Percentiles rank a stretch among this genome's conserved stretches.
Evolutionary conservation across 1,139 yeast species (phyloP).

Genomic region (Yamadazyma aaseri): DNA sequence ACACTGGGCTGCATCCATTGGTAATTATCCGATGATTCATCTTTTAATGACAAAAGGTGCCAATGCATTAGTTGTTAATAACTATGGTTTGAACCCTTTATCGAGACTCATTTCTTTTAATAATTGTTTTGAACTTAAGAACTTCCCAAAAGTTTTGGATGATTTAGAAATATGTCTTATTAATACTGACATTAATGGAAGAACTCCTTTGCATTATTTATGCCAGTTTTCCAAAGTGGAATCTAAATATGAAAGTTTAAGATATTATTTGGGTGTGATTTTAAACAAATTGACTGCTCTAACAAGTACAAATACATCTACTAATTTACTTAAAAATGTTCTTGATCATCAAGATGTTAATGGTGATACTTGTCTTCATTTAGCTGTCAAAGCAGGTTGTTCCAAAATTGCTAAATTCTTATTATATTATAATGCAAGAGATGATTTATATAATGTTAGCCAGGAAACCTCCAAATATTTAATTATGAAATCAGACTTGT

Average conservation of each 20-base stretch:
- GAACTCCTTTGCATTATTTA: constrained; percentile 73
- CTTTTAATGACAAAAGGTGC: constrained; percentile 72
- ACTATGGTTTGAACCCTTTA: constrained; percentile 78
- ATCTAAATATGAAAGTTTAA: constrained; percentile 45
- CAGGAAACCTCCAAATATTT: constrained; percentile 39
- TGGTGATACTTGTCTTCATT: constrained; percentile 68
- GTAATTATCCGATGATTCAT: constrained; percentile 70
- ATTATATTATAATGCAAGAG: constrained; percentile 47
- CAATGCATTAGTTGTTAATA: constrained; percentile 70
- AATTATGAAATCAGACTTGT: constrained; percentile 25
- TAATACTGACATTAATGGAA: constrained; percentile 68
- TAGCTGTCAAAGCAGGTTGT: constrained; percentile 52
- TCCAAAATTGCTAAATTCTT: constrained; percentile 38
- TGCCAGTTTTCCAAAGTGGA: constrained; percentile 58
- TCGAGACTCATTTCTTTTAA: constrained; percentile 83
- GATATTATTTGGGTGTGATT: constrained; percentile 39
- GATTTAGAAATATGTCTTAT: constrained; percentile 68
- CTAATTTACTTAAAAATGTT: constrained; percentile 56
- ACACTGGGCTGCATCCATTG: constrained; percentile 97
- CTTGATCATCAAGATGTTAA: constrained; percentile 66
- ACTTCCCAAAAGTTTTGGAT: constrained; percentile 70
- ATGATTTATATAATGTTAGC: constrained; percentile 41
- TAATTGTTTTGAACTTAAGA: constrained; percentile 77
- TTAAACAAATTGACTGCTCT: constrained; percentile 37
- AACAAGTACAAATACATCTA: constrained; percentile 27